phyloP scores from a whole-genome alignment of 345 rosid species.

The Trapa incisa region DNA sequence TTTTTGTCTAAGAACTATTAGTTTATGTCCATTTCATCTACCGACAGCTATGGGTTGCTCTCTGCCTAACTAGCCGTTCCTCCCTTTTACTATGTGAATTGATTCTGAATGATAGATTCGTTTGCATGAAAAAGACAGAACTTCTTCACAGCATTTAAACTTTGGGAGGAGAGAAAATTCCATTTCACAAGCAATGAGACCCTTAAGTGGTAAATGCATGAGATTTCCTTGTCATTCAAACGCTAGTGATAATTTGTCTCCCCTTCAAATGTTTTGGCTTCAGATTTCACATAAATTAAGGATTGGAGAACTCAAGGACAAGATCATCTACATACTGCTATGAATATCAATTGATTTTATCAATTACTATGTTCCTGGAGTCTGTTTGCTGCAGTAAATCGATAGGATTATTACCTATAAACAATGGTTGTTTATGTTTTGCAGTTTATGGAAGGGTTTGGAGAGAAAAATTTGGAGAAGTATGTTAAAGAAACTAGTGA shows the following conservation, averaged over 20 bases:
- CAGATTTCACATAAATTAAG: conserved; percentile 4
- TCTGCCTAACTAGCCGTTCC: conserved; percentile 5
- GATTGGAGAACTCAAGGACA: conserved; percentile 12
- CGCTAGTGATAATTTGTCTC: conserved; percentile 13
- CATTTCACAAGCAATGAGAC: conserved; percentile 25
- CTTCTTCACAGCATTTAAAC: conserved; percentile 13
- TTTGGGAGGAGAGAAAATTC: conserved; percentile 8
- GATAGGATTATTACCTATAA: background rate
- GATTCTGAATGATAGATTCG: conserved; percentile 10
- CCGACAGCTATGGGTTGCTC: conserved; percentile 14
- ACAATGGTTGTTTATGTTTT: background rate
- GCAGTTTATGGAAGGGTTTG: no score
- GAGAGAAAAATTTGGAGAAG: background rate
- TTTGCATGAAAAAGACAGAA: conserved; percentile 14
- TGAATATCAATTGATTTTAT: background rate
- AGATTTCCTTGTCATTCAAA: conserved; percentile 33
- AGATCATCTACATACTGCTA: background rate
- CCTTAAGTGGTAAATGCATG: conserved; percentile 27
- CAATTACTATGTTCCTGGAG: background rate
- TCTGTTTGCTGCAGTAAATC: background rate
- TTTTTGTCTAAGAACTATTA: conserved; percentile 7
- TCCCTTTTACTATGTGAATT: conserved; percentile 6
- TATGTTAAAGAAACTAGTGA: background rate
- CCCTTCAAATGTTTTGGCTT: background rate
- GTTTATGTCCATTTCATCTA: conserved; percentile 13